Evolutionary conservation across 208 protist genomes (phyloP), one percentile per base, ranked within the genome.

Genomic region (Acanthamoeba royreba): DNA sequence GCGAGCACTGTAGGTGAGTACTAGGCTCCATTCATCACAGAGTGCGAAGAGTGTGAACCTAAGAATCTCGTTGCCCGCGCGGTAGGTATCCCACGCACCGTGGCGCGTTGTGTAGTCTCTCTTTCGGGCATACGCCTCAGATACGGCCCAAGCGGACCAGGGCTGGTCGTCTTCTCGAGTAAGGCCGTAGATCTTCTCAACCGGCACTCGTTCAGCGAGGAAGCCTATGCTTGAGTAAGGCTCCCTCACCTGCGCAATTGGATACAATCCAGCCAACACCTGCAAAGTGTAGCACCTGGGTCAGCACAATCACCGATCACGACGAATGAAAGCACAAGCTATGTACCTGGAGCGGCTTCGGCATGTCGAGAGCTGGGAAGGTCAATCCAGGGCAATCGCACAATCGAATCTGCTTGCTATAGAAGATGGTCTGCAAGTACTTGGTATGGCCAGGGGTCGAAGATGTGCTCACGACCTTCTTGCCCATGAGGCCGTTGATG

Each of bases 381-480:
- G 66, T 83, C 7, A 93, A 28, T 9, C 99, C 99, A 0, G 99
- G 99, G 92, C 98, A 98, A 96, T 99, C 99, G 52, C 98, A 98
- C 15, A 99, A 96, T 11, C 97, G 97, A 83, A 99, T 92, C 33
- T 95, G 46, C 81, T 98, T 94, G 0, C 98, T 97, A 11, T 99
- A 94, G 40, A 97, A 97, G 46, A 99, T 99, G 1, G 98, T 99
- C 95, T 99, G 98, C 40, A 99, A 93, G 87, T 99, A 98, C 92
- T 99, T 99, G 28, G 99, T 99, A 95, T 99, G 98, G 0, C 99
- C 99, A 5, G 99, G 98, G 22, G 98, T 99, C 25, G 96, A 92
- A 74, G 97, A 98, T n/a, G 98, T 97, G 25, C 97, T 98, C 22
- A 99, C 98, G 15, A 99, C 98, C 92, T 99, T 99, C 38, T 97